These are phyloP conservation scores for Tolypocladium ovalisporum DNA, from an alignment of 2,329 filamentous ascomycete genomes.

Conservation along the genomic window DNA sequence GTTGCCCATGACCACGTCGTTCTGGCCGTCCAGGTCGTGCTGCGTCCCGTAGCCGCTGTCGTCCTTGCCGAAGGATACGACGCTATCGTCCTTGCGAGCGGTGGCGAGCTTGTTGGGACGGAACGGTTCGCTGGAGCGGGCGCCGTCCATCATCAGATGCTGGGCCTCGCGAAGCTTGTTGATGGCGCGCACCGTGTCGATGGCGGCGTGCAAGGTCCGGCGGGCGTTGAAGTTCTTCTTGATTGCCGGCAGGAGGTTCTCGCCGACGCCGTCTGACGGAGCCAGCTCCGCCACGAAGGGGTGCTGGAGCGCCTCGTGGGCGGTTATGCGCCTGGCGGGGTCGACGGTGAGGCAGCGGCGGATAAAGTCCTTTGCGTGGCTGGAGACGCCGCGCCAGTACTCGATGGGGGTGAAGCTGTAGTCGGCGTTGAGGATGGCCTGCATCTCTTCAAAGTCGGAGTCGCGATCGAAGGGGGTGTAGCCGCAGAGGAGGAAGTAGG, in stretches of 20 bases:
- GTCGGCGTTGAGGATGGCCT: conserved; percentile 92
- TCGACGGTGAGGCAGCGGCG: conserved; percentile 85
- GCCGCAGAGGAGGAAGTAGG: conserved; percentile 94
- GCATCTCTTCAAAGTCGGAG: conserved; percentile 97
- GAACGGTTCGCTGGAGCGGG: conserved; percentile 37
- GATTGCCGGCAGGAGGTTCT: conserved; percentile 56
- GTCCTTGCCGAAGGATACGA: conserved; percentile 26
- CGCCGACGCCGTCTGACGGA: conserved; percentile 34
- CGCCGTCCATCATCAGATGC: conserved; percentile 51
- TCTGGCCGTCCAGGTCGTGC: conserved; percentile 25
- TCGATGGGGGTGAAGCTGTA: conserved; percentile 91
- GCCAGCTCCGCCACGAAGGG: conserved; percentile 50
- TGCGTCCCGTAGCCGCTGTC: conserved; percentile 41
- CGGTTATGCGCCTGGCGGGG: conserved; percentile 76
- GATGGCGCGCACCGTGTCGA: conserved; percentile 60
- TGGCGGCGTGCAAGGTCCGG: conserved; percentile 57
- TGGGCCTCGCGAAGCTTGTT: conserved; percentile 59
- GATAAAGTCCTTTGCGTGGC: conserved; percentile 84
- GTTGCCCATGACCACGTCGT: conserved; percentile 39
- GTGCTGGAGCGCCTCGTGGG: conserved; percentile 65
- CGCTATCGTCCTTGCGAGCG: conserved; percentile 32
- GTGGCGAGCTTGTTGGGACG: conserved; percentile 16
- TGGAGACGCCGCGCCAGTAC: conserved; percentile 92
- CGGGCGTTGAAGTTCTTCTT: conserved; percentile 68
- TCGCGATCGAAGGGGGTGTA: conserved; percentile 98